Conservation (phyloP, 1,139 yeast genomes). For the Pichia terricola region DNA sequence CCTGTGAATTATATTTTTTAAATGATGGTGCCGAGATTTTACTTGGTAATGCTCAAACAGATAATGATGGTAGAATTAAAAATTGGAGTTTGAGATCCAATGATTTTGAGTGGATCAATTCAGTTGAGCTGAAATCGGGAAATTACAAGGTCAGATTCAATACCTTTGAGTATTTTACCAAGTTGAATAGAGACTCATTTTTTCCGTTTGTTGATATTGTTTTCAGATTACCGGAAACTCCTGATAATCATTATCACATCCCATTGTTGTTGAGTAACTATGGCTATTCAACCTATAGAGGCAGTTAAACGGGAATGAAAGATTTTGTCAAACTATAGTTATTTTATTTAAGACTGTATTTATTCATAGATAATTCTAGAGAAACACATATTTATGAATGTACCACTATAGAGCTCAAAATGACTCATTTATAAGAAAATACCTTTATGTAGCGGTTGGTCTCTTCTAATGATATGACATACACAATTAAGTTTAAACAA, state of each 20-base stretch:
- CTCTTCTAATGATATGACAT: no score
- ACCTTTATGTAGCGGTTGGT: no score
- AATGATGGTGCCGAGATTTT: constrained; percentile 22
- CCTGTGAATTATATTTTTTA: constrained; percentile 44
- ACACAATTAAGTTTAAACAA: no score
- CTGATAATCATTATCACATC: constrained; percentile 77
- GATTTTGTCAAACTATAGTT: no score
- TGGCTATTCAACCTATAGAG: constrained; percentile 84
- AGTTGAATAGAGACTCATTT: constrained; percentile 38
- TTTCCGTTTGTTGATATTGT: constrained; percentile 79
- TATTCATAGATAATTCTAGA: no score
- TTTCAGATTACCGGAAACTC: constrained; percentile 54
- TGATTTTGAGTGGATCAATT: constrained; percentile 33
- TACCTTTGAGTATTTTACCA: constrained; percentile 54
- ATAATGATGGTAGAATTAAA: constrained; percentile 67
- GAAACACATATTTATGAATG: no score
- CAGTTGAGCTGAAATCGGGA: constrained; percentile 50
- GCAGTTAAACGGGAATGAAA: constrained; percentile 29
- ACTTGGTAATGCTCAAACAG: constrained; percentile 60
- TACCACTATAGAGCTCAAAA: no score
- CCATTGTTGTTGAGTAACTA: constrained; percentile 75
- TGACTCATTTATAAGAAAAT: no score
- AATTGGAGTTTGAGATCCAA: constrained; percentile 37
- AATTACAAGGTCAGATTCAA: constrained; percentile 66
- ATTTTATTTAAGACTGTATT: no score